Percentiles rank a stretch among this genome's conserved stretches.
These are phyloP conservation scores for Candida dendrica DNA, from an alignment of 805 yeast genomes.

Conservation along the genomic window DNA sequence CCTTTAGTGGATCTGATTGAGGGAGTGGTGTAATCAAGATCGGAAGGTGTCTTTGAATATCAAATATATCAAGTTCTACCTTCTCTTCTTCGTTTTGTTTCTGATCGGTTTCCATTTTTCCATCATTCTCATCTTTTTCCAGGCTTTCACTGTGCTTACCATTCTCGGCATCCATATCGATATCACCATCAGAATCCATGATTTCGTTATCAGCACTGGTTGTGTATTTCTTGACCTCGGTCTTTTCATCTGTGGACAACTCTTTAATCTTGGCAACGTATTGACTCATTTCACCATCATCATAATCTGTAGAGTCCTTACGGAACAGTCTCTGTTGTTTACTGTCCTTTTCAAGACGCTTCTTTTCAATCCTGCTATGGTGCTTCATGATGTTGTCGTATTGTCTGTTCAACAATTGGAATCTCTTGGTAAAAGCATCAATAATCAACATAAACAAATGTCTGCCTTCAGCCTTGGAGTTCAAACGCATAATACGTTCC, in stretches of 20 bases:
- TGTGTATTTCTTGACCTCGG: background rate
- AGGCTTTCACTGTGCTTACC: conserved; percentile 7
- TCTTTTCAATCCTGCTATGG: conserved; percentile 46
- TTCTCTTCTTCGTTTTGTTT: conserved; percentile 3
- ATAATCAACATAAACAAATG: conserved; percentile 81
- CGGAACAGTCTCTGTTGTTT: conserved; percentile 25
- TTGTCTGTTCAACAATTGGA: conserved; percentile 66
- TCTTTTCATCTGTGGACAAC: conserved; percentile 1
- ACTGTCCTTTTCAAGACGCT: conserved; percentile 34
- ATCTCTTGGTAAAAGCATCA: conserved; percentile 80
- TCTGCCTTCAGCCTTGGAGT: conserved; percentile 65
- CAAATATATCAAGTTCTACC: conserved; percentile 31
- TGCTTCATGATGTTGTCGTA: conserved; percentile 57
- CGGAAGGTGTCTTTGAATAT: conserved; percentile 45
- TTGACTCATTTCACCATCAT: conserved; percentile 28
- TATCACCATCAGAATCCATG: conserved; percentile 22
- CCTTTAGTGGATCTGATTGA: conserved; percentile 65
- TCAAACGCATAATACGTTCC: conserved; percentile 78
- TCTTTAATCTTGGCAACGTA: conserved; percentile 20
- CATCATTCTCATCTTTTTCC: conserved; percentile 2
- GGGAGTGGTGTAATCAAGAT: conserved; percentile 48
- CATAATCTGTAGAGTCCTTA: conserved; percentile 11
- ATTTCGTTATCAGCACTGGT: background rate
- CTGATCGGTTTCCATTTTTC: background rate
- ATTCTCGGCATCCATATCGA: conserved; percentile 18